Evolutionary conservation across 805 yeast genomes (phyloP).

Genomic region (Phaffomyces opuntiae): DNA sequence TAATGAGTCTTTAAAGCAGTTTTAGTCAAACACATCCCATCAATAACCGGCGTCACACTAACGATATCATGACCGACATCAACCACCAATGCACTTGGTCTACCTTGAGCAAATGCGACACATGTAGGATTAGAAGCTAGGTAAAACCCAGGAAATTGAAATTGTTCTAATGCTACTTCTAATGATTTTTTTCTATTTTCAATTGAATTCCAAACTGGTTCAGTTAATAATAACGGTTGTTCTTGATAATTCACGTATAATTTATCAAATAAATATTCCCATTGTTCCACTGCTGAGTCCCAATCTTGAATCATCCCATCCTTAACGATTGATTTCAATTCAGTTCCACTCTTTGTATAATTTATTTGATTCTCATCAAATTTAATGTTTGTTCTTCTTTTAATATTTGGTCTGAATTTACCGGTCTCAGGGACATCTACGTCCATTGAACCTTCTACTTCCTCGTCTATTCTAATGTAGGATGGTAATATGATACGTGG

Average conservation of each 20-base stretch:
- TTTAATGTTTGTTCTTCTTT: conserved; percentile 21
- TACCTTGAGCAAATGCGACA: conserved; percentile 80
- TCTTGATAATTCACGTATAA: conserved; percentile 50
- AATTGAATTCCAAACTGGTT: conserved; percentile 77
- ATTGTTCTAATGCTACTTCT: conserved; percentile 62
- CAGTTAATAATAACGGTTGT: conserved; percentile 77
- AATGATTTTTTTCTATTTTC: conserved; percentile 61
- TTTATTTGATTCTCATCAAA: conserved; percentile 37
- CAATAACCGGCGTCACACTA: conserved; percentile 76
- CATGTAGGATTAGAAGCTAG: conserved; percentile 81
- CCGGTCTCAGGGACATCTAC: conserved; percentile 14
- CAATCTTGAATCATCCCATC: conserved; percentile 70
- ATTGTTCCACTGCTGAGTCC: conserved; percentile 79
- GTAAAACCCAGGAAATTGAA: conserved; percentile 74
- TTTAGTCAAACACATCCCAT: conserved; percentile 68
- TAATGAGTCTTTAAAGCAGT: conserved; percentile 65
- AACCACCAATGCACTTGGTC: conserved; percentile 80
- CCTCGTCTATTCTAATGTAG: conserved; percentile 37
- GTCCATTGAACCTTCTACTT: conserved; percentile 17
- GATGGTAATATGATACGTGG: conserved; percentile 78
- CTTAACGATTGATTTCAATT: conserved; percentile 49
- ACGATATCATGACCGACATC: conserved; percentile 77
- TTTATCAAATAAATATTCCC: conserved; percentile 50
- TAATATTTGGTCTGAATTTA: conserved; percentile 6
- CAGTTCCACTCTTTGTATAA: conserved; percentile 45